These are phyloP conservation scores for Neofusicoccum cordaticola DNA, from an alignment of 2,329 filamentous ascomycete genomes.

Conservation along the genomic window DNA sequence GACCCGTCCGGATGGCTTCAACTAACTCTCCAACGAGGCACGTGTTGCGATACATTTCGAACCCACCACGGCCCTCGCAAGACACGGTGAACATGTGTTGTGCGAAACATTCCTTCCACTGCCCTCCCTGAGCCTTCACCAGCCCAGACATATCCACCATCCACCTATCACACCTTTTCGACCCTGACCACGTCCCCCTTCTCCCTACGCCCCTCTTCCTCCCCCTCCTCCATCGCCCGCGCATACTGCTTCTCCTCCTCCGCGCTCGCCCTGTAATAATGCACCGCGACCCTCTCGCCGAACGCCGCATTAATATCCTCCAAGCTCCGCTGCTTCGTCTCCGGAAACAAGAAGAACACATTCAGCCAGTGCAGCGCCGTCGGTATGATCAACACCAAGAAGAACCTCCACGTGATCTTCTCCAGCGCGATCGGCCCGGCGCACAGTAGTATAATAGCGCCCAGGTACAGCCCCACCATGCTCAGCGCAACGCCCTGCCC, in stretches of 20 bases:
- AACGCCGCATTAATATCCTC: conserved; percentile 39
- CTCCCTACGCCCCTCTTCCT: not conserved
- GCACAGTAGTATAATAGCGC: conserved; percentile 30
- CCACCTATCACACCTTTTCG: not conserved
- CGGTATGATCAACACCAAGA: conserved; percentile 36
- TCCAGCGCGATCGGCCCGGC: conserved; percentile 37
- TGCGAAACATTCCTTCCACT: no score
- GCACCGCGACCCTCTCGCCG: conserved; percentile 32
- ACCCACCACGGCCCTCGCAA: no score
- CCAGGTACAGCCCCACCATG: conserved; percentile 25
- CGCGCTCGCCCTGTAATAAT: conserved; percentile 25
- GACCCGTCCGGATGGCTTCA: no score
- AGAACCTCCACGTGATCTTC: conserved; percentile 39
- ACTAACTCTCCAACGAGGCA: no score
- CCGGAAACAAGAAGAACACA: conserved; percentile 37
- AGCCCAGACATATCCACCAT: not conserved
- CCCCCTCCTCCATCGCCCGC: conserved; percentile 2
- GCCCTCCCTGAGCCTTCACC: no score
- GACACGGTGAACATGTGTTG: no score
- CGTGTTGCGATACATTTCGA: no score
- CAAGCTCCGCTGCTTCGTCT: conserved; percentile 35
- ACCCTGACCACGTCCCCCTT: not conserved
- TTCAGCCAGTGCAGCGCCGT: conserved; percentile 26
- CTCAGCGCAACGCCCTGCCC: conserved; percentile 24
- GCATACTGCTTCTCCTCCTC: conserved; percentile 28